phyloP scores from a whole-genome alignment of 139 green algal genomes.

The Chlamydomonas sphaeroides region DNA sequence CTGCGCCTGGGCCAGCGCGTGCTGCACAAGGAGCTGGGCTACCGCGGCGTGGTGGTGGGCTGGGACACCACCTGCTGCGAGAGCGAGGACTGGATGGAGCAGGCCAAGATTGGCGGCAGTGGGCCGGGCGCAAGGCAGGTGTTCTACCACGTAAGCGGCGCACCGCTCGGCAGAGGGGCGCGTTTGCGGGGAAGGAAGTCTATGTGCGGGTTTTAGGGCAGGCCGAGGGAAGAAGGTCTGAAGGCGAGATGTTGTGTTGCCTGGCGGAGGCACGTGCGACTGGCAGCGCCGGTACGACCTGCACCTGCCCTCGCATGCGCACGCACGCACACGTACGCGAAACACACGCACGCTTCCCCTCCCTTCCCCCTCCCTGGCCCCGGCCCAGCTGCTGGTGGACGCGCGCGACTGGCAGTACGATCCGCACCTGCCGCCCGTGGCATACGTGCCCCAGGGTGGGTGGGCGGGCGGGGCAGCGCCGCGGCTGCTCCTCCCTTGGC shows the following conservation, averaged over 20 bases:
- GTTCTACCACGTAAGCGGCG: slow-evolving; percentile 61
- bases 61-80: slow-evolving; percentile 87
- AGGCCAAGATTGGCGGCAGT: slow-evolving; percentile 29
- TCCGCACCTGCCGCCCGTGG: slow-evolving; percentile 68
- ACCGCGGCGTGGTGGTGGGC: slow-evolving; percentile 77
- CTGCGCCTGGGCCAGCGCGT: slow-evolving; percentile 81
- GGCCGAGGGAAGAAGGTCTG: too few species aligned
- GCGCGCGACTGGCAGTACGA: slow-evolving; percentile 72
- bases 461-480: background rate
- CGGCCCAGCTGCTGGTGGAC: slow-evolving; percentile 85
- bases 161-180: too few species aligned
- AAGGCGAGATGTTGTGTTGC: too few species aligned
- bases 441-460: slow-evolving; percentile 68
- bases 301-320: too few species aligned
- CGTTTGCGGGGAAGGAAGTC: too few species aligned
- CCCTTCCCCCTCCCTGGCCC: too few species aligned
- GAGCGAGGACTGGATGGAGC: slow-evolving; percentile 68
- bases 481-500: too few species aligned
- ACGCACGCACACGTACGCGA: too few species aligned
- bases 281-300: too few species aligned
- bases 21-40: slow-evolving; percentile 64
- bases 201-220: too few species aligned
- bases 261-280: too few species aligned
- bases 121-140: slow-evolving; percentile 38
- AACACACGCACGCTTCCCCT: too few species aligned